phyloP scores from a whole-genome alignment of 345 rosid species.

The Gossypium raimondii region DNA sequence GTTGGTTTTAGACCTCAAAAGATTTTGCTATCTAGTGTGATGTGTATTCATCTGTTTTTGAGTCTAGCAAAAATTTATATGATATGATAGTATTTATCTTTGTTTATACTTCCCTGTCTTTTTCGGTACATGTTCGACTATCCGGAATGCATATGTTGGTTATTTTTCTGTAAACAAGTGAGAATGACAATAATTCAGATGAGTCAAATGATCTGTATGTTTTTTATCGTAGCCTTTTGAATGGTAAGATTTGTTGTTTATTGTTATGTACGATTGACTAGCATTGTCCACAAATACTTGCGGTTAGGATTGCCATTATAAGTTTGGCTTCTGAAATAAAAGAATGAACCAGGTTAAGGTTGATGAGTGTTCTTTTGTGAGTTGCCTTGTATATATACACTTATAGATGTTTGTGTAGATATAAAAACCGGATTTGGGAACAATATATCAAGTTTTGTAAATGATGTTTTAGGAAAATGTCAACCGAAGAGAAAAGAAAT shows the following conservation, averaged over 20 bases:
- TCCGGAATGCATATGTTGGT: too few species aligned
- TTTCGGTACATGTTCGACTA: background rate
- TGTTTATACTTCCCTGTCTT: background rate
- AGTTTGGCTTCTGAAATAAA: background rate
- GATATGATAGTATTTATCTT: background rate
- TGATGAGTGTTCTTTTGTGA: background rate
- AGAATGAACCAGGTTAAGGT: background rate
- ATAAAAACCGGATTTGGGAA: background rate
- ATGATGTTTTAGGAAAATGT: slow-evolving; percentile 49
- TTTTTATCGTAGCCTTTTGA: background rate
- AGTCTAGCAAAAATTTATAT: background rate
- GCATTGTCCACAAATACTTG: background rate
- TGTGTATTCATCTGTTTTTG: background rate
- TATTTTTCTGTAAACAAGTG: too few species aligned
- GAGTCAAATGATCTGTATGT: background rate
- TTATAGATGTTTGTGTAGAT: background rate
- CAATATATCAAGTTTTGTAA: background rate
- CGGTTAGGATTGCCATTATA: background rate
- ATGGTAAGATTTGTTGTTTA: background rate
- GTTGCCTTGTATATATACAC: background rate
- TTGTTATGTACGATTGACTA: too few species aligned
- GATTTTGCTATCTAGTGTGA: background rate
- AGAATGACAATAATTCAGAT: too few species aligned
- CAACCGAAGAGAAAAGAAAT: slow-evolving; percentile 67
- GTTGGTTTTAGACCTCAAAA: slow-evolving; percentile 28